Base-by-base conservation (phyloP, 2,329 filamentous ascomycete species). In the Metarhizium anisopliae region DNA sequence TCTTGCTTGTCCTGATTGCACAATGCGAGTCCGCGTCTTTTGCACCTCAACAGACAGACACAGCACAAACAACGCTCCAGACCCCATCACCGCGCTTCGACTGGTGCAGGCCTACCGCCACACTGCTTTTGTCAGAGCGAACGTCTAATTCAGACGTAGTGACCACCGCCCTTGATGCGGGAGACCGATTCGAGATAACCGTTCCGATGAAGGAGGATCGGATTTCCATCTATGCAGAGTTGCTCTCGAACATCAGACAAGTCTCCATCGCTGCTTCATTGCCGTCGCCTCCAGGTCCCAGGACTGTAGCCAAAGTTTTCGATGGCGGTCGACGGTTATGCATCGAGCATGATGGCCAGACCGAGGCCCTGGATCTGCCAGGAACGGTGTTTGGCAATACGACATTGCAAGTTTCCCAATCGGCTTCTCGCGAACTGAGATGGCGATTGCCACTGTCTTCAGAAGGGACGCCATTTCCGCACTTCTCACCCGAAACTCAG, bases 161-260 rank as follows among this genome's bases (percentile, higher is more conserved):
- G n/a, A 30, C 11, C 32, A 35, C 32, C 6, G 6, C 10, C 32
- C 10, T 35, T 35, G 18, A 11, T 49, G 29, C 25, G 40, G 16
- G 13, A 13, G 49, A n/a, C 30, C 32, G 38, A 52, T 14, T 29
- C 43, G 38, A 47, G 4, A 57, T 57, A 52, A 35, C 52, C 32
- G 32, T 50, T 16, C 36, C 47, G 16, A 53, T 20, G 10, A 43
- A 55, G 30, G 30, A 13, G 7, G 30, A 14, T 6, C 47, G 60
- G n/a, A 61, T 72, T 20, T 62, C 68, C 2, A 74, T 87, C 25
- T 86, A 87, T 64, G 83, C 84, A 5, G 85, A 88, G 69, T 74
- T 86, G 1, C 76, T 87, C 2, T 72, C 78, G 32, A 85, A 86
- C 58, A 84, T 88, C 60, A 76, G 79, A 47, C 83, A 86, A 64